Conservation (phyloP, 176 grass and related monocot species). For the Juncus inflexus region DNA sequence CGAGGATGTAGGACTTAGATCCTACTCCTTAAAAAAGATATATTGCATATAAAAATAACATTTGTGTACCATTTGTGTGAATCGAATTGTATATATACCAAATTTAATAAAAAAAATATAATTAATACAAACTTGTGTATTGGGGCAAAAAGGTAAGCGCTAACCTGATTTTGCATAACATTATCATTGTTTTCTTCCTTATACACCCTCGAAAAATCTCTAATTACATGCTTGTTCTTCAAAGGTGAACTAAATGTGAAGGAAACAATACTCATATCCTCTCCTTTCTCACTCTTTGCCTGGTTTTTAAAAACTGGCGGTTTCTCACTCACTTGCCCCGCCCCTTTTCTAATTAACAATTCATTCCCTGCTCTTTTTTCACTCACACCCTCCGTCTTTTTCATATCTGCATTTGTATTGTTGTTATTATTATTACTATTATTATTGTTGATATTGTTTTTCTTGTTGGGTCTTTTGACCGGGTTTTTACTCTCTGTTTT, state of each 20-base stretch:
- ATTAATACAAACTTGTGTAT: slow-evolving; percentile 1
- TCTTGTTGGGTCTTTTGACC: neutral
- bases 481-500: slow-evolving; percentile 26
- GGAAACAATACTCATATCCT: slow-evolving; percentile 35
- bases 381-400: slow-evolving; percentile 13
- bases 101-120: slow-evolving; percentile 14
- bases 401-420: slow-evolving; percentile 21
- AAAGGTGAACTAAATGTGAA: slow-evolving; percentile 46
- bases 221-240: slow-evolving; percentile 31
- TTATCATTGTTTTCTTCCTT: slow-evolving; percentile 25
- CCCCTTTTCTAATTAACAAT: slow-evolving; percentile 46
- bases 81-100: neutral
- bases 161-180: slow-evolving; percentile 27
- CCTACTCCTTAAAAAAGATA: too few relatives aligned
- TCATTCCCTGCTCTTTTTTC: slow-evolving; percentile 35
- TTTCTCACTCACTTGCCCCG: slow-evolving; percentile 37
- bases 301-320: slow-evolving; percentile 20
- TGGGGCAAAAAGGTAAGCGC: slow-evolving; percentile 14
- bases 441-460: neutral
- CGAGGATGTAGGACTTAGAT: too few relatives aligned
- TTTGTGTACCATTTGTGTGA: too few relatives aligned
- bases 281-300: slow-evolving; percentile 25
- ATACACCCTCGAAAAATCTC: slow-evolving; percentile 7
- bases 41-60: too few relatives aligned
- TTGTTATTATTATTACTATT: neutral